These are phyloP conservation scores for Globisporangium megalacanthum DNA, from an alignment of 352 stramenopile genomes.

Conservation along the genomic window DNA sequence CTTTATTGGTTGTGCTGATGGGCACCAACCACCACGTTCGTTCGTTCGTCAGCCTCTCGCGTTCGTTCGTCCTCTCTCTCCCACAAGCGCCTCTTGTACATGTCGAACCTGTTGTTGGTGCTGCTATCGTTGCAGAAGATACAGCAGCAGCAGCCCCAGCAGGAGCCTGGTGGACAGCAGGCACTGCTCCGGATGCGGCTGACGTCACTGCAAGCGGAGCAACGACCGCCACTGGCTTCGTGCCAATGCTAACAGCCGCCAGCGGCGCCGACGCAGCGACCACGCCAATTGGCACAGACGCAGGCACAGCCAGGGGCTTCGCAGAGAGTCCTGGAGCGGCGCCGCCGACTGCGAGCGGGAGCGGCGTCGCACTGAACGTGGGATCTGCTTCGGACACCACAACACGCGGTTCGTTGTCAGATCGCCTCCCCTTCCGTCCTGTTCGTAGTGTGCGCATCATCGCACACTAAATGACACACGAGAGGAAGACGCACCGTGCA, in stretches of 20 bases:
- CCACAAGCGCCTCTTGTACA: no score
- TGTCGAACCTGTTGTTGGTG: no score
- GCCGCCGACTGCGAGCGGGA: slow-evolving; percentile 9
- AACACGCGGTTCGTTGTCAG: no score
- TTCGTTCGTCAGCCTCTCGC: no score
- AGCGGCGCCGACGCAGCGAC: slow-evolving; percentile 4
- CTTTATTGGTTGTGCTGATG: no score
- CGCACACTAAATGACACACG: not conserved
- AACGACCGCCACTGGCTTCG: slow-evolving; percentile 2
- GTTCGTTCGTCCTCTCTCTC: no score
- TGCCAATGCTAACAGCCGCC: not conserved
- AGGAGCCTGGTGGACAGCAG: not conserved
- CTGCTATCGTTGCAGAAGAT: no score
- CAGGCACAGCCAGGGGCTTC: not conserved
- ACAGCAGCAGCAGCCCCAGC: not conserved
- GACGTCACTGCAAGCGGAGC: not conserved
- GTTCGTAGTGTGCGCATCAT: not conserved
- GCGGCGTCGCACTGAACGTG: slow-evolving; percentile 25
- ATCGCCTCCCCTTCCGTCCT: no score
- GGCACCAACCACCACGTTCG: no score
- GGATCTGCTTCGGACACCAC: slow-evolving; percentile 36
- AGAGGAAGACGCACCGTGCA: slow-evolving; percentile 42
- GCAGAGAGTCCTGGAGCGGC: slow-evolving; percentile 6
- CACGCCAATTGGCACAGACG: not conserved
- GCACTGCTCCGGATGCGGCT: not conserved